Evolutionary conservation across 495 filamentous ascomycete genomes (phyloP), one percentile per base, ranked within the genome.

Genomic region (Rhypophila decipiens): DNA sequence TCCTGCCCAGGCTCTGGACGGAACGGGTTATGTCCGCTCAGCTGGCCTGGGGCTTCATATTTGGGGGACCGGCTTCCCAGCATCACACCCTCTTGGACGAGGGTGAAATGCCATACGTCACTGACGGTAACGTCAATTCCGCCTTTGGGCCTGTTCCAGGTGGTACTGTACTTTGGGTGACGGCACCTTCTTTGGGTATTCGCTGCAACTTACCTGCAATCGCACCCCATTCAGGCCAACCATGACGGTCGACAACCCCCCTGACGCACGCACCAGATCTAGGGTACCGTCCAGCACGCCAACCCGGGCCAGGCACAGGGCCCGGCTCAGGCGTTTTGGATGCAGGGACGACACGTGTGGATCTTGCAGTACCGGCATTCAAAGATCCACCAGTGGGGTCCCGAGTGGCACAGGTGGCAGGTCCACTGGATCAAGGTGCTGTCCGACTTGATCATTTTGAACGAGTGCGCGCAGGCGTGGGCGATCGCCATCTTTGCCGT

Each of bases 301-400:
- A n/a, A n/a, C n/a, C n/a, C n/a, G 11, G 33, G 37, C 45, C 35
- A 46, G 50, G 31, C 27, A 44, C 48, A 17, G 24, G 29, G 37
- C 48, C 48, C 40, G 44, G 38, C 55, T 56, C 60, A 81, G 57
- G 74, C 77, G 42, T 75, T 80, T 52, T 75, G 66, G 42, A 79
- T 74, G 63, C 86, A 89, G 23, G 76, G 71, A 39, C 80, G 69
- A 62, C 86, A 90, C 20, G 78, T 78, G 71, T 88, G 87, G 41
- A 88, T 66, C 63, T 85, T 84, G 76, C 86, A 90, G 59, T 83
- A 82, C 54, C 72, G 67, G 72, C 86, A 90, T 66, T 89, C 84
- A 61, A 79, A 87, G 61, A 90, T 89, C 67, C 77, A 84, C 84
- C 85, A 88, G 65, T 88, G 85, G 29, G 86, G 86, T 4, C 86